phyloP scores from a whole-genome alignment of 768 basidiomycete species.

The Crepidotus variabilis region DNA sequence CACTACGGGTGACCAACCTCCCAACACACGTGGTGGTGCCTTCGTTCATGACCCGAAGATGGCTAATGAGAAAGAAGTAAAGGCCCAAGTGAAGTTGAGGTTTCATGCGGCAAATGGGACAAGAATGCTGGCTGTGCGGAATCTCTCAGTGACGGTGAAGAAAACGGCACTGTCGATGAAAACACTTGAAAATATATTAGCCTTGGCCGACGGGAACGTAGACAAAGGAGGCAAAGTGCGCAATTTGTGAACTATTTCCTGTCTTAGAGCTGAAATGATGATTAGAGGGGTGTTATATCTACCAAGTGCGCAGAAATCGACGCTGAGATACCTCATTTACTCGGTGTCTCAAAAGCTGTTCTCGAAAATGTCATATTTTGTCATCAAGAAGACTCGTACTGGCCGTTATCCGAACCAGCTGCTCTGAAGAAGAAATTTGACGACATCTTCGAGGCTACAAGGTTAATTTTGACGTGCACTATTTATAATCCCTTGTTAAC shows the following conservation, averaged over 20 bases:
- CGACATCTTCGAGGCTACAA: slow-evolving; percentile 98
- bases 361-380: slow-evolving; percentile 99
- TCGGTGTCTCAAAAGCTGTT: slow-evolving; percentile 97
- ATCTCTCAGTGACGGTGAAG: slow-evolving; percentile 89
- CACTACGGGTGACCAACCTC: slow-evolving; percentile 96
- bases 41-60: slow-evolving; percentile 99
- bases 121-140: slow-evolving; percentile 87
- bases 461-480: slow-evolving; percentile 40
- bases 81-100: slow-evolving; percentile 94
- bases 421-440: slow-evolving; percentile 98
- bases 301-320: slow-evolving; percentile 99
- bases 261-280: background rate
- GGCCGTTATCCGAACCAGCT: slow-evolving; percentile 91
- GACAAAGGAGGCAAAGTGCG: slow-evolving; percentile 75
- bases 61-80: slow-evolving; percentile 98
- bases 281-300: slow-evolving; percentile 82
- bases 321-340: slow-evolving; percentile 83
- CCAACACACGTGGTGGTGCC: slow-evolving; percentile 96
- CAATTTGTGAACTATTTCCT: background rate
- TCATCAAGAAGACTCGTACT: slow-evolving; percentile 98
- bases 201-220: slow-evolving; percentile 59
- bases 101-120: slow-evolving; percentile 89
- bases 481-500: background rate
- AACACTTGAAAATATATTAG: slow-evolving; percentile 90
- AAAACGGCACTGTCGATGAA: slow-evolving; percentile 96